Conservation (phyloP, 2,329 filamentous ascomycete species). For the Nigrospora oryzae region DNA sequence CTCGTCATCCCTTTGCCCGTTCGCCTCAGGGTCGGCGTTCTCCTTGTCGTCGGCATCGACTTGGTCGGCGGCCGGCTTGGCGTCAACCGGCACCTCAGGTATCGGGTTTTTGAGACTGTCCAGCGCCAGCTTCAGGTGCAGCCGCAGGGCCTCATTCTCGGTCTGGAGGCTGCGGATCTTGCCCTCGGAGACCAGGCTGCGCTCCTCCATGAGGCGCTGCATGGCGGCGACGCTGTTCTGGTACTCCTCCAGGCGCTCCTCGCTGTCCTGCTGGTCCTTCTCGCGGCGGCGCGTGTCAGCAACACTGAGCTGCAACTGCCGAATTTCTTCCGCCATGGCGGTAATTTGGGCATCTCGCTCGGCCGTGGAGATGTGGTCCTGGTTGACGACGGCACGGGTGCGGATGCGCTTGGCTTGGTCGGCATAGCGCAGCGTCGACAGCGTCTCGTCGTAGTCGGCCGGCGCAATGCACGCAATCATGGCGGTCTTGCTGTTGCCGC, state of each 20-base stretch:
- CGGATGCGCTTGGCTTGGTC: slow-evolving; percentile 97
- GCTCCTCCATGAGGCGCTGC: slow-evolving; percentile 95
- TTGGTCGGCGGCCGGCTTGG: slow-evolving; percentile 12
- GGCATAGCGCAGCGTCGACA: slow-evolving; percentile 92
- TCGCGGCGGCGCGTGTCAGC: slow-evolving; percentile 59
- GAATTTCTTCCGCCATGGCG: slow-evolving; percentile 94
- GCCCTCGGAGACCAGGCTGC: slow-evolving; percentile 78
- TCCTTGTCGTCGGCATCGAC: slow-evolving; percentile 24
- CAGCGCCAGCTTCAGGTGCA: slow-evolving; percentile 82
- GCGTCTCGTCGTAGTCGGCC: slow-evolving; percentile 92
- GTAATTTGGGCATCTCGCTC: slow-evolving; percentile 90
- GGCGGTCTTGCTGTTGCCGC: slow-evolving; percentile 95
- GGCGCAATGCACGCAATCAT: slow-evolving; percentile 99
- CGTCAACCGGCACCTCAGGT: slow-evolving; percentile 40
- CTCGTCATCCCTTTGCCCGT: slow-evolving; percentile 13
- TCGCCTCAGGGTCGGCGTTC: slow-evolving; percentile 14
- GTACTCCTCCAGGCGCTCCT: slow-evolving; percentile 87
- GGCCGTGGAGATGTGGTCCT: slow-evolving; percentile 85
- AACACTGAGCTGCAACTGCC: slow-evolving; percentile 68
- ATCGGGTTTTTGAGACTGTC: slow-evolving; percentile 89
- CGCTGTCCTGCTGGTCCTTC: slow-evolving; percentile 63
- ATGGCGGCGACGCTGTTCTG: slow-evolving; percentile 82
- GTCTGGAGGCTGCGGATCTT: slow-evolving; percentile 87
- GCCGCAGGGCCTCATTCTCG: slow-evolving; percentile 80
- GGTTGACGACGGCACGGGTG: slow-evolving; percentile 88